Percentiles rank a stretch among this genome's conserved stretches.
phyloP scores from a whole-genome alignment of 2,329 filamentous ascomycete species.

The Aspergillus luchuensis region DNA sequence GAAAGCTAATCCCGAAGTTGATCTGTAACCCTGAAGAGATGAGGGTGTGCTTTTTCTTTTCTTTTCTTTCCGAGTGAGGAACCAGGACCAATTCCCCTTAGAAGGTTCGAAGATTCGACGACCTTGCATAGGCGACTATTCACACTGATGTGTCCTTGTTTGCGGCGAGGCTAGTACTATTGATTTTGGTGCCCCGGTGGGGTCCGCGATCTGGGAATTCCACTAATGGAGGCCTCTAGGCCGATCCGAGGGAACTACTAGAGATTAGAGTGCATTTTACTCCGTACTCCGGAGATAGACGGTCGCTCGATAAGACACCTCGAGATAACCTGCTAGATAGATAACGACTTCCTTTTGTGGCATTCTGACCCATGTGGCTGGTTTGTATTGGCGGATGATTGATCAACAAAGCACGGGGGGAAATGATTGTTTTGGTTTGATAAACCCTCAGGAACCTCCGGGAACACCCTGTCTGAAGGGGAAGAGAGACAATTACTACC shows the following conservation, averaged over 20 bases:
- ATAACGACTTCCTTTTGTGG: no score
- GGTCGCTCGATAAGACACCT: not conserved
- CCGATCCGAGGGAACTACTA: not conserved
- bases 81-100: not conserved
- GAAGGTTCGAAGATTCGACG: not conserved
- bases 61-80: no score
- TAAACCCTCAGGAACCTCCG: no score
- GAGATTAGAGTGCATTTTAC: not conserved
- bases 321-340: no score
- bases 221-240: not conserved
- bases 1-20: not conserved
- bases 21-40: not conserved
- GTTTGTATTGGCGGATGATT: no score
- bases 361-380: no score
- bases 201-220: not conserved
- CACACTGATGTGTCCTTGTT: not conserved
- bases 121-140: not conserved
- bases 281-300: conserved; percentile 2
- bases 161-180: not conserved
- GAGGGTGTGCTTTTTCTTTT: not conserved
- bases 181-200: not conserved
- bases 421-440: no score
- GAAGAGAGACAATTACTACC: not conserved
- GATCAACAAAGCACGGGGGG: no score
- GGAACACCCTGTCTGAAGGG: no score